Percentiles rank a stretch among this genome's conserved stretches.
Conservation (phyloP, 2,329 filamentous ascomycete genomes). For the Penicillium sp. region DNA sequence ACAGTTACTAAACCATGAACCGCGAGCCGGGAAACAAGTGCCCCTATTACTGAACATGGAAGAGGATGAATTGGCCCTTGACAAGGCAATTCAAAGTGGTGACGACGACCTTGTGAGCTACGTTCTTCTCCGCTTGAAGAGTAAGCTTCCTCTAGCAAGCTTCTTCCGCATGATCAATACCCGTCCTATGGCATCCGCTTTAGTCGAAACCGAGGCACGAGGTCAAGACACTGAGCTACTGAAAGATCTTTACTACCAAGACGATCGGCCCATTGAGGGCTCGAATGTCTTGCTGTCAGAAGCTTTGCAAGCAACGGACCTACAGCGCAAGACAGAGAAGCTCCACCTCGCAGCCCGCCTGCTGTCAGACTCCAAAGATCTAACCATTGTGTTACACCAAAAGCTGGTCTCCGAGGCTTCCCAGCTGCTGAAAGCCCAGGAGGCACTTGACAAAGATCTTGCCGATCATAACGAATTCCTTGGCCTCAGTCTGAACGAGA, state of each 20-base stretch:
- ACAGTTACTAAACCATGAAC: constrained; percentile 85
- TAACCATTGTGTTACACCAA: constrained; percentile 60
- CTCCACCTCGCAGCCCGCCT: constrained; percentile 79
- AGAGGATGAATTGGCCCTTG: constrained; percentile 87
- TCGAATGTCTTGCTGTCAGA: constrained; percentile 82
- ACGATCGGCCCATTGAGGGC: constrained; percentile 83
- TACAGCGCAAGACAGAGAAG: constrained; percentile 72
- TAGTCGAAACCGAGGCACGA: constrained; percentile 78
- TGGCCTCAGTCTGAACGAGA: constrained; percentile 84
- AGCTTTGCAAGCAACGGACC: constrained; percentile 66
- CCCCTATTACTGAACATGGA: constrained; percentile 91
- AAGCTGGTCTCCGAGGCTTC: constrained; percentile 73
- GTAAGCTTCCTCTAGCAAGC: constrained; percentile 79
- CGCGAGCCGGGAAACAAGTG: constrained; percentile 90
- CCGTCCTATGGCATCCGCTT: constrained; percentile 75
- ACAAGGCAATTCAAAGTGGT: constrained; percentile 93
- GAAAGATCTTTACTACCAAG: constrained; percentile 96
- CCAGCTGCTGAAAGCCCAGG: constrained; percentile 76
- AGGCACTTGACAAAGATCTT: constrained; percentile 78
- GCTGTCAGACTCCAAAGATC: constrained; percentile 76
- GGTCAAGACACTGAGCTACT: constrained; percentile 76
- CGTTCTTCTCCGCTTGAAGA: constrained; percentile 80
- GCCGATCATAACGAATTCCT: constrained; percentile 59
- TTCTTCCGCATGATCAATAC: constrained; percentile 91
- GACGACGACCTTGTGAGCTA: constrained; percentile 90